A percentile compares a stretch with the other conserved stretches of the same genome.
Evolutionary conservation across 805 yeast species (phyloP).

Genomic region (Wickerhamomyces bisporus): DNA sequence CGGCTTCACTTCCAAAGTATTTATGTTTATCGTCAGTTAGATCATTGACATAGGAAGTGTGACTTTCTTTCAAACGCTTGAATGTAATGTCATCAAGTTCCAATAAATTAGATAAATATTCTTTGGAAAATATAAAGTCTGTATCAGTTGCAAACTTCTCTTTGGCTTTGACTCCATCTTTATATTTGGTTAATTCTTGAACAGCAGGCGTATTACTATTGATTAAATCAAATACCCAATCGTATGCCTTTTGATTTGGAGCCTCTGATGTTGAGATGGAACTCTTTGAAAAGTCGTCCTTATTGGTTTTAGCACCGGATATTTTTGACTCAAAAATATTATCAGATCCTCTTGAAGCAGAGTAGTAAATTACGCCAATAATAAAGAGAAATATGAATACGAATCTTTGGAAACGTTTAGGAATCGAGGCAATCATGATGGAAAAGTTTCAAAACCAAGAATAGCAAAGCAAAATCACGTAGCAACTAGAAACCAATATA

Average conservation of each 20-base stretch:
- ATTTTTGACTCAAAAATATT: no score
- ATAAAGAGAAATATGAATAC: background rate
- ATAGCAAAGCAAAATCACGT: no score
- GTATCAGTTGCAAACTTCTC: conserved; percentile 37
- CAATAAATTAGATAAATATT: conserved; percentile 39
- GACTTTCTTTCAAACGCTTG: conserved; percentile 32
- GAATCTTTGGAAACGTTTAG: conserved; percentile 3
- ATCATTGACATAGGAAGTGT: conserved; percentile 29
- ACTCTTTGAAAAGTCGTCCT: no score
- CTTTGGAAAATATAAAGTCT: conserved; percentile 39
- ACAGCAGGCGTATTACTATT: conserved; percentile 31
- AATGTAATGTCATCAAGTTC: conserved; percentile 33
- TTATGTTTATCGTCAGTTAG: conserved; percentile 34
- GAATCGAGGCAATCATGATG: background rate
- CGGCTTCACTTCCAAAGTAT: conserved; percentile 24
- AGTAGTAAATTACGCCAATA: background rate
- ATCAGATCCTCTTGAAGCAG: background rate
- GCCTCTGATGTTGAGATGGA: background rate
- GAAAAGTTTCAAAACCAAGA: background rate
- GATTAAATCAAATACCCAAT: conserved; percentile 24
- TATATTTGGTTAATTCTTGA: conserved; percentile 39
- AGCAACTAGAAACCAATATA: no score
- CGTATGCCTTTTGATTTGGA: conserved; percentile 8
- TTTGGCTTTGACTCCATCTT: conserved; percentile 34
- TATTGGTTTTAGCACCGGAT: no score